These are phyloP conservation scores for Hypsizygus marmoreus DNA, from an alignment of 768 basidiomycete genomes.

Conservation along the genomic window DNA sequence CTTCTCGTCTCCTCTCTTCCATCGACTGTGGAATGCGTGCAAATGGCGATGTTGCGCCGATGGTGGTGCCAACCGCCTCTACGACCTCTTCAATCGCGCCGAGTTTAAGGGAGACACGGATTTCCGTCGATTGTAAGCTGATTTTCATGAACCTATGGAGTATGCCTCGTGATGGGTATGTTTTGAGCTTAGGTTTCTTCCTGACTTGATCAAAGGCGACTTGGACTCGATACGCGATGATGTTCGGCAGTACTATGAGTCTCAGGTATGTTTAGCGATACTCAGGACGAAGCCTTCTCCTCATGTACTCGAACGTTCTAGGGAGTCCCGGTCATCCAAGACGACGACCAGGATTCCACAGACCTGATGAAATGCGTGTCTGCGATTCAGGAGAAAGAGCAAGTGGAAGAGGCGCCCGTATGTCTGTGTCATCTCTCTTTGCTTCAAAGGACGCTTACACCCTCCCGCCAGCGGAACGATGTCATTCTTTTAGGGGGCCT, in stretches of 20 bases:
- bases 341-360: constrained; percentile 80
- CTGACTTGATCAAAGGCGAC: constrained; percentile 92
- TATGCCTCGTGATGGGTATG: neutral
- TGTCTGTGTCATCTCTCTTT: constrained; percentile 10
- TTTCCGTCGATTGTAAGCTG: constrained; percentile 14
- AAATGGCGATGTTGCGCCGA: constrained; percentile 76
- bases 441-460: constrained; percentile 17
- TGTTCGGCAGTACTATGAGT: constrained; percentile 68
- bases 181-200: constrained; percentile 56
- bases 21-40: constrained; percentile 55
- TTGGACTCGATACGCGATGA: constrained; percentile 84
- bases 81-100: constrained; percentile 47
- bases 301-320: no score
- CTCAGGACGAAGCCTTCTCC: neutral
- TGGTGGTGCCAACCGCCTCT: constrained; percentile 84
- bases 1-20: constrained; percentile 65
- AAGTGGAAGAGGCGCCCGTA: constrained; percentile 38
- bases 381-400: constrained; percentile 62
- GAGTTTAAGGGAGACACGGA: constrained; percentile 16
- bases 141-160: constrained; percentile 3
- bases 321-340: constrained; percentile 70
- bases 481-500: constrained; percentile 86
- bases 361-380: constrained; percentile 93
- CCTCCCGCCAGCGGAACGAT: constrained; percentile 47
- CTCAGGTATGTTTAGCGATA: constrained; percentile 43